phyloP scores from a whole-genome alignment of 2,329 filamentous ascomycete species.

The Alternaria brassicae region DNA sequence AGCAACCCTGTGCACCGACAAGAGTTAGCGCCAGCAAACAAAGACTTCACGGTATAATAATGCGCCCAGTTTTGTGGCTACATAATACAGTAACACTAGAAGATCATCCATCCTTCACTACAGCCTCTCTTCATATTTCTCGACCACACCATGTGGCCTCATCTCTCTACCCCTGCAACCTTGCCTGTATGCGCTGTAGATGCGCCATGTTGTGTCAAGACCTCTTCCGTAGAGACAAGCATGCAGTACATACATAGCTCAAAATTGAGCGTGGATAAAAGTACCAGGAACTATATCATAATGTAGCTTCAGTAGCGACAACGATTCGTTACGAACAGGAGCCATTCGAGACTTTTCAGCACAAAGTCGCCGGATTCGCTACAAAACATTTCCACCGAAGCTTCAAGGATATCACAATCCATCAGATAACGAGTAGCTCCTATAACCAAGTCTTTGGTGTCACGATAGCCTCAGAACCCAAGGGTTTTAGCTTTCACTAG shows the following conservation, averaged over 20 bases:
- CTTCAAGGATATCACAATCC: not conserved
- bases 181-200: too few species aligned
- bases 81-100: too few species aligned
- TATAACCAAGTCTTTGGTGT: not conserved
- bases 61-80: not conserved
- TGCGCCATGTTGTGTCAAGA: not conserved
- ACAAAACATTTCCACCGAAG: not conserved
- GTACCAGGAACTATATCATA: accelerated
- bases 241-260: not conserved
- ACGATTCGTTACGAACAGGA: not conserved
- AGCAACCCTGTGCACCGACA: not conserved
- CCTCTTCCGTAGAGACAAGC: not conserved
- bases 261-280: not conserved
- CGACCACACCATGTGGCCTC: not conserved
- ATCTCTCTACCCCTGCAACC: not conserved
- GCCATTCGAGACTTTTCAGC: not conserved
- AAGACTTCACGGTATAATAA: not conserved
- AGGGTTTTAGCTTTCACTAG: not conserved
- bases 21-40: not conserved
- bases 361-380: not conserved
- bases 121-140: not conserved
- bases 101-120: not conserved
- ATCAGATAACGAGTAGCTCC: not conserved
- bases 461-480: not conserved
- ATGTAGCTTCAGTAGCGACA: not conserved